A percentile compares a stretch with the other conserved stretches of the same genome.
Evolutionary conservation across 306 rosid genomes (phyloP).

Genomic region (Quercus bicolor): DNA sequence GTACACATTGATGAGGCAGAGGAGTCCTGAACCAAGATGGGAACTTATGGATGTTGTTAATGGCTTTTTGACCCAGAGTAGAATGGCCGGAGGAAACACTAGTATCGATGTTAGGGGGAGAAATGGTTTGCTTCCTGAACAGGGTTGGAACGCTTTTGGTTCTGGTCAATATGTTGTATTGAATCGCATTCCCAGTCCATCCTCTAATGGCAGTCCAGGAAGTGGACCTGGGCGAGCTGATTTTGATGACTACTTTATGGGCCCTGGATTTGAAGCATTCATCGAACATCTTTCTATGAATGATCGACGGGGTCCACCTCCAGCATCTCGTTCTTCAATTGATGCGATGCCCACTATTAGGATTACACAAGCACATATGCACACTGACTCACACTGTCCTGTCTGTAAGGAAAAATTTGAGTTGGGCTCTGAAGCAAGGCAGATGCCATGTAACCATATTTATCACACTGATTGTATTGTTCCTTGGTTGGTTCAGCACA

Average conservation of each 20-base stretch:
- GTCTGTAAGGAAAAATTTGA: constrained; percentile 72
- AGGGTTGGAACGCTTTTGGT: constrained; percentile 40
- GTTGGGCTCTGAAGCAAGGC: constrained; percentile 65
- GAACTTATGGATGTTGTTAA: constrained; percentile 43
- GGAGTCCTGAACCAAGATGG: constrained; percentile 45
- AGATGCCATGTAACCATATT: constrained; percentile 81
- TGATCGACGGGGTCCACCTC: constrained; percentile 62
- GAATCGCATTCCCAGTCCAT: constrained; percentile 49
- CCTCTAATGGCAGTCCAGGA: constrained; percentile 36
- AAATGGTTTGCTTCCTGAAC: constrained; percentile 42
- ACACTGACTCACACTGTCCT: constrained; percentile 64
- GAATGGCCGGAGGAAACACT: constrained; percentile 56
- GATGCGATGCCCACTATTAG: constrained; percentile 72
- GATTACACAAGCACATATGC: constrained; percentile 58
- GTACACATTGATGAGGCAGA: constrained; percentile 39
- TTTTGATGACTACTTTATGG: constrained; percentile 46
- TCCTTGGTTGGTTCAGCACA: constrained; percentile 77
- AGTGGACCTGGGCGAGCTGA: constrained; percentile 44
- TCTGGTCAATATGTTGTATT: constrained; percentile 46
- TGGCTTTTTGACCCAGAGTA: constrained; percentile 37
- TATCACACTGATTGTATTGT: constrained; percentile 81
- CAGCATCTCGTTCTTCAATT: constrained; percentile 62
- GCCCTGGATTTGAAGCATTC: constrained; percentile 55
- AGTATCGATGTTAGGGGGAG: constrained; percentile 51
- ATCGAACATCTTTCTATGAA: constrained; percentile 57